Conservation (phyloP, 768 basidiomycete species). For the Trametes cubensis region DNA sequence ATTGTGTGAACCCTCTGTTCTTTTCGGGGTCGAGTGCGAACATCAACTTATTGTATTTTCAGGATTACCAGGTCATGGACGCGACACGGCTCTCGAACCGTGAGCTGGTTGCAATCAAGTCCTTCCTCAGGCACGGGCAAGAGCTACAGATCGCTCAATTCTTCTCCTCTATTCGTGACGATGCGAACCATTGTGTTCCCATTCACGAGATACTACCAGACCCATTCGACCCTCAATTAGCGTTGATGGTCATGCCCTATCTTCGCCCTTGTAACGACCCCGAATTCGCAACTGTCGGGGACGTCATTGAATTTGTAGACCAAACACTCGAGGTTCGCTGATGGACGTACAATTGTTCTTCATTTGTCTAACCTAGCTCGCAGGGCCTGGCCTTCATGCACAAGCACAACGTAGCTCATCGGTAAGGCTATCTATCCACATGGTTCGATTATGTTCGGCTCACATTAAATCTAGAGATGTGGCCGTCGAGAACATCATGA, state of each 20-base stretch:
- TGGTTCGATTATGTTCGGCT: too few species aligned
- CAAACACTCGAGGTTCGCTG: constrained; percentile 28
- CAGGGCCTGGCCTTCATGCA: constrained; percentile 31
- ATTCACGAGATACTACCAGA: constrained; percentile 27
- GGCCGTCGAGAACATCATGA: constrained; percentile 28
- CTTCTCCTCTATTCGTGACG: constrained; percentile 13
- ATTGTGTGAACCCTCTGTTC: too few species aligned
- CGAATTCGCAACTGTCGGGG: constrained; percentile 25
- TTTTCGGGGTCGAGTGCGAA: too few species aligned
- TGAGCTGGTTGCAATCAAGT: constrained; percentile 23
- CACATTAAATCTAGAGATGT: too few species aligned
- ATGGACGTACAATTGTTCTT: too few species aligned
- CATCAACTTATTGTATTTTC: too few species aligned
- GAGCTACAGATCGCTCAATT: constrained; percentile 20
- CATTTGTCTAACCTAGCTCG: too few species aligned
- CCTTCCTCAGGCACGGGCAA: neutral
- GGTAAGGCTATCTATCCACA: too few species aligned
- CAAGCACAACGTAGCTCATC: constrained; percentile 26
- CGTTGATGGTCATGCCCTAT: constrained; percentile 31
- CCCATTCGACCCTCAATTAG: constrained; percentile 9
- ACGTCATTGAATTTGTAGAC: constrained; percentile 23
- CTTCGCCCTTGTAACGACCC: constrained; percentile 34
- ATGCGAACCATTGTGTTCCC: constrained; percentile 30
- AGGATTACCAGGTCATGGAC: constrained; percentile 22
- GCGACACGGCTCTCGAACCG: constrained; percentile 15